These are phyloP conservation scores for Xylaria intraflava DNA, from an alignment of 495 filamentous ascomycete species.

Conservation along the genomic window DNA sequence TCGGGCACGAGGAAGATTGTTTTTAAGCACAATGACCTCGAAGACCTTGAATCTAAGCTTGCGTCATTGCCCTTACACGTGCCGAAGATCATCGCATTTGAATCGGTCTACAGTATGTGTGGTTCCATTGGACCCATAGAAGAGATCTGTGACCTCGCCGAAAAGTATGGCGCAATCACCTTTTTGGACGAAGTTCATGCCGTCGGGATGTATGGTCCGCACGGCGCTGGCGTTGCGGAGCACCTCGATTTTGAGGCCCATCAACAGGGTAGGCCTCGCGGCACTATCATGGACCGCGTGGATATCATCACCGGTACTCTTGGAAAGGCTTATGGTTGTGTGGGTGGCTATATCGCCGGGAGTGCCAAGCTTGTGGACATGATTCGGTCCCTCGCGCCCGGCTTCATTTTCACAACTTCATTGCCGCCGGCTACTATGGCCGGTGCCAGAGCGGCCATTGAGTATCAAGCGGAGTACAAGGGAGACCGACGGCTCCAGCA, in stretches of 20 bases:
- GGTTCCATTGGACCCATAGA: conserved; percentile 93
- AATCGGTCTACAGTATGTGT: conserved; percentile 99
- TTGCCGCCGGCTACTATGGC: conserved; percentile 96
- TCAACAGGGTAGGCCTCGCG: conserved; percentile 56
- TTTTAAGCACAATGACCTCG: conserved; percentile 94
- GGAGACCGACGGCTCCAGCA: conserved; percentile 88
- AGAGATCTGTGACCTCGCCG: conserved; percentile 88
- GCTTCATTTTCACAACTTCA: conserved; percentile 98
- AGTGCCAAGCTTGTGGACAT: conserved; percentile 84
- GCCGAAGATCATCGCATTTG: conserved; percentile 97
- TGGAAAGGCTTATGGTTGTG: conserved; percentile 95
- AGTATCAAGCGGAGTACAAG: conserved; percentile 76
- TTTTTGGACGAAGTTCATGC: conserved; percentile 98
- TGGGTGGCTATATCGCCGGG: conserved; percentile 94
- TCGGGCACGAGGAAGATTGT: conserved; percentile 94
- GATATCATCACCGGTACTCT: conserved; percentile 97
- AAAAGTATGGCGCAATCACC: conserved; percentile 95
- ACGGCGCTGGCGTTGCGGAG: conserved; percentile 93
- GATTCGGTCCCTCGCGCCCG: conserved; percentile 91
- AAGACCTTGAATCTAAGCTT: conserved; percentile 83
- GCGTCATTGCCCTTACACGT: conserved; percentile 74
- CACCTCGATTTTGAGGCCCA: conserved; percentile 91
- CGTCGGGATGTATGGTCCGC: conserved; percentile 97
- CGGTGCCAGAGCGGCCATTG: conserved; percentile 82
- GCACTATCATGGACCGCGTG: conserved; percentile 89